Percentiles rank a stretch among this genome's conserved stretches.
These are phyloP conservation scores for Scleromitrula shiraiana DNA, from an alignment of 2,329 filamentous ascomycete species.

Conservation along the genomic window DNA sequence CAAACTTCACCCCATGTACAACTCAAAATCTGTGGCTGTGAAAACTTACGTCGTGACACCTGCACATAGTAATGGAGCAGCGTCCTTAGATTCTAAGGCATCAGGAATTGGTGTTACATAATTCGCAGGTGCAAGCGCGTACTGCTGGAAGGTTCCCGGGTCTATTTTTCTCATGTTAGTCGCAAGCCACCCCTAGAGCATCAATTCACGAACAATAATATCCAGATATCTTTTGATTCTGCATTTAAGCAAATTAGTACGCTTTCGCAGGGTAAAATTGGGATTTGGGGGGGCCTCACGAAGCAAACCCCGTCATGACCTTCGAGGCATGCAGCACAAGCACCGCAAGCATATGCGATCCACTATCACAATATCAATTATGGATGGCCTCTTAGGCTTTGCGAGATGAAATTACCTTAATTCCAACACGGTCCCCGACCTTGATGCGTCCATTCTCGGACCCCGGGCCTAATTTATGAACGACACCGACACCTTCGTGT, in stretches of 20 bases:
- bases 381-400: background rate
- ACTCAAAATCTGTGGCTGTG: conserved; percentile 15
- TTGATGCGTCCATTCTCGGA: conserved; percentile 48
- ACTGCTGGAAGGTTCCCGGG: conserved; percentile 68
- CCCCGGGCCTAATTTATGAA: conserved; percentile 57
- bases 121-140: conserved; percentile 52
- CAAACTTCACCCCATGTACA: no score
- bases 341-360: conserved; percentile 44
- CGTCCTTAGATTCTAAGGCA: conserved; percentile 46
- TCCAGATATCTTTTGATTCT: conserved; percentile 50
- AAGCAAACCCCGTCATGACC: conserved; percentile 59
- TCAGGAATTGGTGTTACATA: conserved; percentile 66
- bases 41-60: conserved; percentile 48
- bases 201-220: conserved; percentile 44
- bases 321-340: conserved; percentile 44
- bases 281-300: conserved; percentile 36
- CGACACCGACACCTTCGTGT: conserved; percentile 59
- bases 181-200: background rate
- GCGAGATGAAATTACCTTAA: conserved; percentile 43
- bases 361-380: conserved; percentile 34
- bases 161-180: conserved; percentile 14
- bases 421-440: conserved; percentile 59
- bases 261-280: background rate
- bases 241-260: conserved; percentile 8
- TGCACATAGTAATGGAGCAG: conserved; percentile 60